Evolutionary conservation across 306 rosid genomes (phyloP).

Genomic region (Cucurbita moschata): DNA sequence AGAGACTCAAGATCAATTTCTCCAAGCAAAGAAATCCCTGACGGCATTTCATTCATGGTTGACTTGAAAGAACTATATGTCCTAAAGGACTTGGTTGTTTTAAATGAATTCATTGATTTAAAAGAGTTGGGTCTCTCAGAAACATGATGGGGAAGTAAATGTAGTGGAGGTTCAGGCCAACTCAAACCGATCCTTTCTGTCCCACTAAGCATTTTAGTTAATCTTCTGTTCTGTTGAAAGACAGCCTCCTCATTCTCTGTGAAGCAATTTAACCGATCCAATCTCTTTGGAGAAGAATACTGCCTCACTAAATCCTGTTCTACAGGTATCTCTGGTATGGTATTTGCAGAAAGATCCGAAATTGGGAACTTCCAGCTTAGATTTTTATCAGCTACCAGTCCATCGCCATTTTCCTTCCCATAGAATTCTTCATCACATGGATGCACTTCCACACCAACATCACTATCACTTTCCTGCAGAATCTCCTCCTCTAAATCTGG

Average conservation of each 20-base stretch:
- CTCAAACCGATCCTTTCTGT: slow-evolving; percentile 77
- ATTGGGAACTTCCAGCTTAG: slow-evolving; percentile 11
- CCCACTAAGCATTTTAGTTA: slow-evolving; percentile 55
- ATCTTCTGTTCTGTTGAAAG: slow-evolving; percentile 23
- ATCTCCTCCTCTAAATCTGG: slow-evolving; percentile 65
- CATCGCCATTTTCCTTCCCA: slow-evolving; percentile 15
- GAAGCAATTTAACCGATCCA: slow-evolving; percentile 54
- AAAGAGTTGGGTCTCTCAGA: slow-evolving; percentile 47
- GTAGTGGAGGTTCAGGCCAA: slow-evolving; percentile 83
- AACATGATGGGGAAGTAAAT: slow-evolving; percentile 33
- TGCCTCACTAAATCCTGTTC: slow-evolving; percentile 26
- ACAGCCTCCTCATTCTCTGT: slow-evolving; percentile 15
- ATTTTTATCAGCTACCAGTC: slow-evolving; percentile 10
- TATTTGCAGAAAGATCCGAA: slow-evolving; percentile 27
- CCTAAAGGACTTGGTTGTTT: slow-evolving; percentile 40
- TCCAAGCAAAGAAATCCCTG: slow-evolving; percentile 33
- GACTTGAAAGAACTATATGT: slow-evolving; percentile 40
- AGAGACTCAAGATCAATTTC: slow-evolving; percentile 73
- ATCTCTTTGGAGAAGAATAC: slow-evolving; percentile 39
- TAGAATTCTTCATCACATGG: slow-evolving; percentile 44
- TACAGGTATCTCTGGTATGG: slow-evolving; percentile 12
- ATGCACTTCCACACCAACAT: slow-evolving; percentile 69
- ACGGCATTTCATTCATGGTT: slow-evolving; percentile 29
- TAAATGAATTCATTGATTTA: slow-evolving; percentile 34
- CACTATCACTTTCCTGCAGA: slow-evolving; percentile 58